Conservation (phyloP, 306 rosid genomes). For the Pyrus bretschneideri region DNA sequence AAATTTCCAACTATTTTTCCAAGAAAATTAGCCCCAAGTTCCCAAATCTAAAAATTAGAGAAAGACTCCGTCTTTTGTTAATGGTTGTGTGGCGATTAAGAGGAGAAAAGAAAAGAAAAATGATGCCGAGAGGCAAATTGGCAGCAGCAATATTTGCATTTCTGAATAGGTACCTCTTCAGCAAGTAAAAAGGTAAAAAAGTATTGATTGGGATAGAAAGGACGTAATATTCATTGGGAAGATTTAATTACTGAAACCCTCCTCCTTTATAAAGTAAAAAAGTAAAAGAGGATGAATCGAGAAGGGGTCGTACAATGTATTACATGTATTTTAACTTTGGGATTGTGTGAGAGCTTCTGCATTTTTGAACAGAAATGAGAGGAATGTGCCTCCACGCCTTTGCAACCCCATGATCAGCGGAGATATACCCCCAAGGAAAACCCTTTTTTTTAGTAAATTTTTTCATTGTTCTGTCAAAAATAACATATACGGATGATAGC, state of each 20-base stretch:
- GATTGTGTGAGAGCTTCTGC: constrained; percentile 12
- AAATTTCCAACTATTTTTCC: too few species aligned
- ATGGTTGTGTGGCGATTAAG: constrained; percentile 31
- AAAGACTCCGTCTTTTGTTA: constrained; percentile 65
- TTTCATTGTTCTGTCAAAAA: too few species aligned
- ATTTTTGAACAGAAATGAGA: not conserved
- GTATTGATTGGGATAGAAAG: constrained; percentile 58
- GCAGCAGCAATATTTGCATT: not conserved
- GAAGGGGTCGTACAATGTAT: constrained; percentile 64
- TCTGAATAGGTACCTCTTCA: not conserved
- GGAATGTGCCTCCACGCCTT: not conserved
- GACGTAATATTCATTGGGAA: constrained; percentile 53
- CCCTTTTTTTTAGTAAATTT: too few species aligned
- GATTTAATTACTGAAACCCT: constrained; percentile 73
- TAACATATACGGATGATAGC: too few species aligned
- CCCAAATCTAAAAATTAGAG: constrained; percentile 13
- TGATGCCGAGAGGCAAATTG: constrained; percentile 56
- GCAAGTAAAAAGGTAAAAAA: constrained; percentile 20
- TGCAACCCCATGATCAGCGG: not conserved
- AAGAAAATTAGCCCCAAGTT: too few species aligned
- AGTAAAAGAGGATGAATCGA: constrained; percentile 55
- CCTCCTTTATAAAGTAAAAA: constrained; percentile 55
- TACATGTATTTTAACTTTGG: constrained; percentile 55
- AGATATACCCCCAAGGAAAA: too few species aligned
- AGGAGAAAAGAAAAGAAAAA: constrained; percentile 51